Conservation (phyloP, 257 asterid genomes). For the Jacaranda copaia region DNA sequence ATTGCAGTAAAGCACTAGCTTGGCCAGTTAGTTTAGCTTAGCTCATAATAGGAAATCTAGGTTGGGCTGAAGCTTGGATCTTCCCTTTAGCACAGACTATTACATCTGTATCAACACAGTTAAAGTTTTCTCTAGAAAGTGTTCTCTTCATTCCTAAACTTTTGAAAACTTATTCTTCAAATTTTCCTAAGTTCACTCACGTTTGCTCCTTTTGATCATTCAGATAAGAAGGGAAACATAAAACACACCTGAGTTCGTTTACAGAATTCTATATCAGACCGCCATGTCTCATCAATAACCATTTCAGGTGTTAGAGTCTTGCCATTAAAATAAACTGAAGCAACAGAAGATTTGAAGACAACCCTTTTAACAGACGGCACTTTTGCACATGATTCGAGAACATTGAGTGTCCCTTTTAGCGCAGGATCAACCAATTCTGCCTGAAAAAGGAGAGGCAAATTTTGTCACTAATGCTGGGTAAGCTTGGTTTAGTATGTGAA, state of each 20-base stretch:
- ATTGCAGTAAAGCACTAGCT: no score
- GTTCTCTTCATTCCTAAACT: neutral
- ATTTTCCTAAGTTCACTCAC: neutral
- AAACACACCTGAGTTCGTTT: conserved; percentile 50
- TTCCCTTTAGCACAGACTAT: no score
- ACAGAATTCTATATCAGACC: conserved; percentile 65
- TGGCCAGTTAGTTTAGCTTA: no score
- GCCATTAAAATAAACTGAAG: conserved; percentile 63
- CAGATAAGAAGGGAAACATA: neutral
- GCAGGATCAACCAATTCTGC: conserved; percentile 79
- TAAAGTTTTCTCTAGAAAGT: neutral
- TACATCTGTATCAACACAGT: no score
- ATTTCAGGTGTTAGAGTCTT: conserved; percentile 66
- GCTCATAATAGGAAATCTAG: no score
- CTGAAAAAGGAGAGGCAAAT: conserved; percentile 39
- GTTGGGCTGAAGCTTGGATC: no score
- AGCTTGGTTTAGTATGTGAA: neutral
- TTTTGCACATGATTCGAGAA: conserved; percentile 74
- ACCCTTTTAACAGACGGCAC: conserved; percentile 63
- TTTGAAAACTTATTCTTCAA: neutral
- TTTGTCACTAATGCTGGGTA: neutral
- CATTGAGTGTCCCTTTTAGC: conserved; percentile 75
- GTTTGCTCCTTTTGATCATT: neutral
- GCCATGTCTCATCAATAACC: conserved; percentile 76
- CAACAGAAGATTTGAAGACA: conserved; percentile 71